Evolutionary conservation across 23 red algal genomes (phyloP), one percentile per base, ranked within the genome.

Genomic region (Gracilaria domingensis): DNA sequence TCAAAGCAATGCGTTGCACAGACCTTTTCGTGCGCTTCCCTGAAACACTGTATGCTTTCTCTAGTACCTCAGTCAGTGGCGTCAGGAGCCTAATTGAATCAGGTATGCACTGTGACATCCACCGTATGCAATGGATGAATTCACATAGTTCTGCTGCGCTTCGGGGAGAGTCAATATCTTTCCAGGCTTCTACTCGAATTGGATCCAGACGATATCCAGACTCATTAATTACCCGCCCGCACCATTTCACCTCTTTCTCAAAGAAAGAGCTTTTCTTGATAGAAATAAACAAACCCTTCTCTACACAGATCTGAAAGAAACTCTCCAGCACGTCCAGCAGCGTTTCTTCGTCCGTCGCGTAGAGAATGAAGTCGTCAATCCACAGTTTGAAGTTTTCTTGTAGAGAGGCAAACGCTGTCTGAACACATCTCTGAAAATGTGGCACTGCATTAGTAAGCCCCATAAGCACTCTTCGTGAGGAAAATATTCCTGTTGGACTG

Each of bases 341-440:
- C 1, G 21, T 59, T 17, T 0, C 29, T 25, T 92, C 88, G 70
- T 61, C 33, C 9, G 57, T 44, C 0, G 88, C 80, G 32, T 92
- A 49, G 2, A 92, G 44, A 24, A 53, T 67, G 74, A 80, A 90
- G 39, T 90, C 86, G 50, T 90, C 86, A 47, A 81, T 44, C 73
- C 75, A 82, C 0, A 65, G 54, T 35, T 62, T 62, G 30, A 84
- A 26, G 47, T 83, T 42, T 6, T 84, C 66, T n/a, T 78, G 54
- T 16, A 91, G 47, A 38, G 50, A 36, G 13, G 33, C 1, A 49
- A 84, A 92, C 30, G 55, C 35, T 34, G 79, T 58, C 34, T 84
- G 55, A 25, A 92, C 79, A 8, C 55, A 64, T 53, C 5, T 17
- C 49, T 84, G 88, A 65, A 92, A 92, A 65, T 92, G 62, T 75